These are phyloP conservation scores for Colletotrichum horii DNA, from an alignment of 2,329 filamentous ascomycete genomes.

Conservation along the genomic window DNA sequence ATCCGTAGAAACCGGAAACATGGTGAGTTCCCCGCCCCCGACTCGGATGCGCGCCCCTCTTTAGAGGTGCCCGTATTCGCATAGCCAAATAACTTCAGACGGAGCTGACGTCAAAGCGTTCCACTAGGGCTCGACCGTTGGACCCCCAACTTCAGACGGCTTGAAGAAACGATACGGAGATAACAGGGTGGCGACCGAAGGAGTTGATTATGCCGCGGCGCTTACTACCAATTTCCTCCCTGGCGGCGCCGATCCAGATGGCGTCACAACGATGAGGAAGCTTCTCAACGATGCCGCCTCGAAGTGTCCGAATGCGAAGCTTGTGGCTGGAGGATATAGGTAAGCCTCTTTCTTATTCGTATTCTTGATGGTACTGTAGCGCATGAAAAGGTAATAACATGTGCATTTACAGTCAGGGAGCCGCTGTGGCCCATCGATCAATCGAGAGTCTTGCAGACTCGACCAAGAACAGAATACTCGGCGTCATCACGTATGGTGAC, in stretches of 20 bases:
- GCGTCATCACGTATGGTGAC: slow-evolving; percentile 28
- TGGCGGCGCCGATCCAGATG: slow-evolving; percentile 33
- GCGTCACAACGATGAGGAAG: slow-evolving; percentile 32
- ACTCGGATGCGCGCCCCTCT: slow-evolving; percentile 7
- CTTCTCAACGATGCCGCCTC: slow-evolving; percentile 37
- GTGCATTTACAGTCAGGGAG: slow-evolving; percentile 32
- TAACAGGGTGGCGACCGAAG: slow-evolving; percentile 25
- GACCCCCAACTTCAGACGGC: slow-evolving; percentile 19
- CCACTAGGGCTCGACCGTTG: slow-evolving; percentile 19
- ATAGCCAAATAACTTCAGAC: neutral
- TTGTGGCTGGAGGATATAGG: slow-evolving; percentile 43
- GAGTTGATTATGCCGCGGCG: slow-evolving; percentile 38
- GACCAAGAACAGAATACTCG: slow-evolving; percentile 22
- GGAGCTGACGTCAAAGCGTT: neutral
- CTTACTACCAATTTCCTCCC: slow-evolving; percentile 34
- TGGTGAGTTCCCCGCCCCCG: slow-evolving; percentile 28
- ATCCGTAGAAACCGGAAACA: slow-evolving; percentile 42
- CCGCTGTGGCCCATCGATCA: slow-evolving; percentile 29
- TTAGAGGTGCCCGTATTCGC: slow-evolving; percentile 26
- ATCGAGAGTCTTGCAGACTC: slow-evolving; percentile 25
- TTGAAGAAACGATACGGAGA: slow-evolving; percentile 23
- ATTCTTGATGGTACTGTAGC: neutral
- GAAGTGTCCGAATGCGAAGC: slow-evolving; percentile 37
- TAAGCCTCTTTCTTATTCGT: neutral
- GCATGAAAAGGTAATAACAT: neutral